phyloP scores from a whole-genome alignment of 345 rosid species.

The Litchi chinensis region DNA sequence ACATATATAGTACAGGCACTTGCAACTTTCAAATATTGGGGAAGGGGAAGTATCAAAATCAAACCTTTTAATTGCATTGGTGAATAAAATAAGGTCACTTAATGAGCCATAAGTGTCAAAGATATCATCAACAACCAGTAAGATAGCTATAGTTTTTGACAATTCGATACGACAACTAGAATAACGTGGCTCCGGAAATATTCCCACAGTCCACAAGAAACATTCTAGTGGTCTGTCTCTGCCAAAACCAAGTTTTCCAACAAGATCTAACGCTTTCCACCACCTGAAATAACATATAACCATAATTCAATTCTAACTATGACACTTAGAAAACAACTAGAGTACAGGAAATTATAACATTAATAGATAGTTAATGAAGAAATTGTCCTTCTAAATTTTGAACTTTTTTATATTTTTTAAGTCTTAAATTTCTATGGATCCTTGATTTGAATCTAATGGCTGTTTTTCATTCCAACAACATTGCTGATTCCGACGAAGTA shows the following conservation, averaged over 20 bases:
- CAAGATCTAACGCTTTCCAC: slow-evolving; percentile 32
- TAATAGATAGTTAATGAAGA: no score
- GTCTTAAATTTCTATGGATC: no score
- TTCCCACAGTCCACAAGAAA: slow-evolving; percentile 30
- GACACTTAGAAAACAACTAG: no score
- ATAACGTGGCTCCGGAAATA: slow-evolving; percentile 27
- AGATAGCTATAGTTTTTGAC: slow-evolving; percentile 26
- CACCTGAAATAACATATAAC: slow-evolving; percentile 14
- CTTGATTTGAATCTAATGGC: no score
- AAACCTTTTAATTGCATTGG: slow-evolving; percentile 27
- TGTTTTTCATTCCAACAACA: no score
- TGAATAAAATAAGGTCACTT: slow-evolving; percentile 27
- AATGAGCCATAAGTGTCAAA: slow-evolving; percentile 31
- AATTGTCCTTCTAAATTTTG: no score
- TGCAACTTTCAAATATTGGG: not conserved
- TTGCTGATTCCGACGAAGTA: no score
- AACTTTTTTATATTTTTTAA: no score
- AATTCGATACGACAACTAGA: slow-evolving; percentile 27
- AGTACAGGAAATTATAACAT: no score
- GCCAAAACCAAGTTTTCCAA: slow-evolving; percentile 29
- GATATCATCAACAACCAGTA: slow-evolving; percentile 34
- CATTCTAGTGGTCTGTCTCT: slow-evolving; percentile 36
- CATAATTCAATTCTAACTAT: no score
- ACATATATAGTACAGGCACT: not conserved
- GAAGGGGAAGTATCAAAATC: not conserved